Conservation (phyloP, 2,329 filamentous ascomycete species). For the Trichoderma atrobrunneum region DNA sequence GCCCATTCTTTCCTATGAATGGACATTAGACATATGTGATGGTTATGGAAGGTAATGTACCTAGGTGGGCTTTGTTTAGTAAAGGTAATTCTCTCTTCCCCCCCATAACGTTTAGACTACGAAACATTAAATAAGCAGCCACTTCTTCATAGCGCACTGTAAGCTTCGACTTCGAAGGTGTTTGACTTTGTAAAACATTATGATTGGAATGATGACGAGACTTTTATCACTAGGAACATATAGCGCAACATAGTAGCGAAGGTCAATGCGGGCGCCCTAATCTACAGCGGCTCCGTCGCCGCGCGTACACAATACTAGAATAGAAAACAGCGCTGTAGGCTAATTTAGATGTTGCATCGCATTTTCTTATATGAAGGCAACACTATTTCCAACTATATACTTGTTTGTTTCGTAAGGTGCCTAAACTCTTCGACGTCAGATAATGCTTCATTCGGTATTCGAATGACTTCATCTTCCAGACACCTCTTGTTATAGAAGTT, state of each 20-base stretch:
- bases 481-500: background rate
- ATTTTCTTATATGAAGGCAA: background rate
- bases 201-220: background rate
- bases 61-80: background rate
- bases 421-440: background rate
- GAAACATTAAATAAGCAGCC: background rate
- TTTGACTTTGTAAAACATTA: background rate
- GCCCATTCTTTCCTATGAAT: background rate
- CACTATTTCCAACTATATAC: background rate
- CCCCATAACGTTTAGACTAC: background rate
- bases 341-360: background rate
- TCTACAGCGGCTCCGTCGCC: background rate
- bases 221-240: background rate
- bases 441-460: background rate
- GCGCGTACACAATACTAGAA: background rate
- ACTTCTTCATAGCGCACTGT: background rate
- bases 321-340: background rate
- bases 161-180: background rate
- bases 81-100: background rate
- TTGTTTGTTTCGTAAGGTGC: background rate
- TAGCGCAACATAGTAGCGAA: background rate
- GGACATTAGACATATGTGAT: background rate
- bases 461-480: background rate
- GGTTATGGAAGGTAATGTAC: background rate
- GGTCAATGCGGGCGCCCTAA: background rate